Conservation (phyloP, 1,139 yeast species). For the Geotrichum restrictum region DNA sequence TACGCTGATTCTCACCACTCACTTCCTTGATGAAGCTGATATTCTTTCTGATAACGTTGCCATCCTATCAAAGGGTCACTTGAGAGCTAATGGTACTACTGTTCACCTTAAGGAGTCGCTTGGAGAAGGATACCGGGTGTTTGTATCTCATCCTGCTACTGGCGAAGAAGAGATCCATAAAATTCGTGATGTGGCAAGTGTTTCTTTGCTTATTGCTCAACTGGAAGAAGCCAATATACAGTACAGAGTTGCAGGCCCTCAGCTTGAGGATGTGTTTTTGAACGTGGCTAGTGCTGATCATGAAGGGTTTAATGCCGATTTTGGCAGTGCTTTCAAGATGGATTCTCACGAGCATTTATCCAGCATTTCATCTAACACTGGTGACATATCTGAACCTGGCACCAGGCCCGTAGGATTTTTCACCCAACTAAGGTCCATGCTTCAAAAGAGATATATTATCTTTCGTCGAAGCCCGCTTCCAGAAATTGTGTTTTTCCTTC, state of each 20-base stretch:
- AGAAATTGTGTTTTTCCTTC: slow-evolving; percentile 30
- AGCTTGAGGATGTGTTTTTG: slow-evolving; percentile 39
- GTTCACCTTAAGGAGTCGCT: slow-evolving; percentile 35
- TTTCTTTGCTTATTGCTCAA: slow-evolving; percentile 25
- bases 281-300: slow-evolving; percentile 37
- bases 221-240: slow-evolving; percentile 28
- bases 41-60: slow-evolving; percentile 39
- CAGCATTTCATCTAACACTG: neutral
- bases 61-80: slow-evolving; percentile 36
- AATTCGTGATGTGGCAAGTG: slow-evolving; percentile 26
- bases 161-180: slow-evolving; percentile 31
- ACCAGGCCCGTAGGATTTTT: slow-evolving; percentile 25
- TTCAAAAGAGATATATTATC: slow-evolving; percentile 35
- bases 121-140: slow-evolving; percentile 38
- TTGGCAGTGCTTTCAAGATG: neutral
- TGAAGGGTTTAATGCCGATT: slow-evolving; percentile 24
- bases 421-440: slow-evolving; percentile 34
- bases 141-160: slow-evolving; percentile 28
- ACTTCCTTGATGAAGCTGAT: slow-evolving; percentile 41
- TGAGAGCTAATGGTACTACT: slow-evolving; percentile 37
- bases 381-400: neutral
- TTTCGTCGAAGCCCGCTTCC: slow-evolving; percentile 34
- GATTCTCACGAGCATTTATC: neutral
- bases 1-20: slow-evolving; percentile 39
- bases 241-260: slow-evolving; percentile 37